Evolutionary conservation across 306 rosid genomes (phyloP), one percentile per base, ranked within the genome.

Genomic region (Vachellia collinsii): DNA sequence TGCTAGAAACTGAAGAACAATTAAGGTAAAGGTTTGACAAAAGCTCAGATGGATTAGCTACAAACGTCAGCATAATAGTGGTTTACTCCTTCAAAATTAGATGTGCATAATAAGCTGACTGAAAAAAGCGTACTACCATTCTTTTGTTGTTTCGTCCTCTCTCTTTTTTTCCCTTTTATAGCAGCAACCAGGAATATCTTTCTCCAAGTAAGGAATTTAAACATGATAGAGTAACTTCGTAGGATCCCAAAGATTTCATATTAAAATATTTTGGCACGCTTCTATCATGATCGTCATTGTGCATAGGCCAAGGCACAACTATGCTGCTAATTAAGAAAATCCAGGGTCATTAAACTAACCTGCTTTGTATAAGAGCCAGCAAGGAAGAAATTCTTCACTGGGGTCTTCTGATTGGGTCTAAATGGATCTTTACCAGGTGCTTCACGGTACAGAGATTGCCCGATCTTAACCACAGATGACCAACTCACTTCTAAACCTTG

Each of bases 401-500:
- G 99, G 19, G 99, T 95, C 91, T 88, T 95, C 76, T 95, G 99
- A 86, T 93, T 94, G 1, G 99, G 99, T 82, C 99, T 89, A 77
- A 90, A 95, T 11, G 97, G 98, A 86, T 95, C 99, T 89, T 90
- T 95, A 37, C 99, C 97, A 66, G 98, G 99, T 74, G 87, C 99
- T 87, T 95, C 99, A 0, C 98, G 93, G 80, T 95, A 95, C 14
- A 95, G 89, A 83, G 99, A 95, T 86, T 95, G 98, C n/a, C 91
- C 96, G 38, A 95, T 93, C 85, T 95, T 95, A 82, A 95, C 99
- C 20, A 95, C 97, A 2, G 99, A 95, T 46, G 99, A 95, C 99
- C 99, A 95, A 51, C 87, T 91, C 78, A 95, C 90, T 81, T 95
- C 97, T 84, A 95, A 86, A 77, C 99, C 99, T 89, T 95, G 99